phyloP scores from a whole-genome alignment of 106 monocot species.

The Dendrobium huoshanense region DNA sequence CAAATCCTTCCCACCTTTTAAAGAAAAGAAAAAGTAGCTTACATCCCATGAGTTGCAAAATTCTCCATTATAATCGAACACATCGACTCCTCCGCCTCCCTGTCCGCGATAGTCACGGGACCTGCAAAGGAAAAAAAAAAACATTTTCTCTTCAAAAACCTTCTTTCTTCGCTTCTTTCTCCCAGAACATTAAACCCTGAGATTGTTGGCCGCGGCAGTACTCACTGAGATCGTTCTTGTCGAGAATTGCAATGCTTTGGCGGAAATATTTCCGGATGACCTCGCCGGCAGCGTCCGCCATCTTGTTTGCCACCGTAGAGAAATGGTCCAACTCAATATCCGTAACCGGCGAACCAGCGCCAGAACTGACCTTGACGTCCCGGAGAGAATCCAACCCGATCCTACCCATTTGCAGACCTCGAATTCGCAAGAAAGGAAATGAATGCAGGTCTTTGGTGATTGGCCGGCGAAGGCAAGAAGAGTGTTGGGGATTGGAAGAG shows the following conservation, averaged over 20 bases:
- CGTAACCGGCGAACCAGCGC: neutral
- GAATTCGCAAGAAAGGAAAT: neutral
- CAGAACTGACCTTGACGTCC: neutral
- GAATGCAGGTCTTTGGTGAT: neutral
- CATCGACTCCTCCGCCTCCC: slow-evolving; percentile 87
- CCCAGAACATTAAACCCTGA: neutral
- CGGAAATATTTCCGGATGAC: slow-evolving; percentile 91
- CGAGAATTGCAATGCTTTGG: slow-evolving; percentile 64
- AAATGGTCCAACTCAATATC: slow-evolving; percentile 34
- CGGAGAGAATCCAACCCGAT: neutral
- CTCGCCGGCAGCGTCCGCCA: slow-evolving; percentile 74
- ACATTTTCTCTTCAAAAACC: neutral
- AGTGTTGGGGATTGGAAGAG: neutral
- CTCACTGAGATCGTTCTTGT: slow-evolving; percentile 87
- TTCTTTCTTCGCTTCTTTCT: neutral
- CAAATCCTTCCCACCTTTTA: neutral
- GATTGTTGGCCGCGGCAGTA: neutral
- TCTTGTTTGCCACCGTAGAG: slow-evolving; percentile 51
- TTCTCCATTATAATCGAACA: slow-evolving; percentile 57
- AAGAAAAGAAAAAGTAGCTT: slow-evolving; percentile 4
- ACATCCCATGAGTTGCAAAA: slow-evolving; percentile 87
- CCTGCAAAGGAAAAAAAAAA: slow-evolving; percentile 29
- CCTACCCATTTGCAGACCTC: neutral
- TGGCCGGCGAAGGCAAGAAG: neutral
- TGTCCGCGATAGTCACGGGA: slow-evolving; percentile 95